Evolutionary conservation across 768 basidiomycete genomes (phyloP), one percentile per base, ranked within the genome.

Genomic region (Xerocomus brunneocitrinus): DNA sequence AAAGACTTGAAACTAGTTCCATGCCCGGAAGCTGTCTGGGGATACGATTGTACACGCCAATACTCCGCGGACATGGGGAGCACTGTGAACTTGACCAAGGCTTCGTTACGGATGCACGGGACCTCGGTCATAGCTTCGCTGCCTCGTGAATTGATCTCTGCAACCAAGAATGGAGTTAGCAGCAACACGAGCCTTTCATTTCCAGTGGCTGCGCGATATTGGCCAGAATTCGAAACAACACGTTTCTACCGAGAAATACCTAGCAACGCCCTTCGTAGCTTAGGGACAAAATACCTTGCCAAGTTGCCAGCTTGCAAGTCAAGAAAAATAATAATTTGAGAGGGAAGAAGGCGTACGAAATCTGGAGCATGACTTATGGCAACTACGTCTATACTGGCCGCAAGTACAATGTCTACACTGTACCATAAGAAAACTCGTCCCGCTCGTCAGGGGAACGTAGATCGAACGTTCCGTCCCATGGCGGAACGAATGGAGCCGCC

Each of bases 1-100:
- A 41, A 4, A 22, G 47, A 36, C 31, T 16, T 56, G 49, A 51
- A 50, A 59, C 28, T 28, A 42, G 14, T 42, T 28, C 46, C 52
- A 27, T 40, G 42, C 31, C 24, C 57, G 54, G 60, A 36, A 24
- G 16, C 52, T 62, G 54, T 62, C 63, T 19, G 25, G 36, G 35
- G 52, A 58, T 38, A 40, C n/a, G 22, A 49, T 27, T 30, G 41
- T 10, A 47, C 56, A 19, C 31, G 31, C 28, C 0, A 30, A 30
- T 8, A 30, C 31, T 66, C 66, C 66, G 66, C 66, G 66, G 66
- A 68, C 64, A 61, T 67, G 45, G 47, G 12, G 14, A 7, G 24
- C 22, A 42, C 63, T 54, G 54, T 55, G 50, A 56, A 57, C 54
- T 36, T 52, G 56, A 47, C 62, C 53, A 46, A 56, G 51, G 16